These are phyloP conservation scores for Botrytis galanthina DNA, from an alignment of 2,329 filamentous ascomycete genomes.

Conservation along the genomic window DNA sequence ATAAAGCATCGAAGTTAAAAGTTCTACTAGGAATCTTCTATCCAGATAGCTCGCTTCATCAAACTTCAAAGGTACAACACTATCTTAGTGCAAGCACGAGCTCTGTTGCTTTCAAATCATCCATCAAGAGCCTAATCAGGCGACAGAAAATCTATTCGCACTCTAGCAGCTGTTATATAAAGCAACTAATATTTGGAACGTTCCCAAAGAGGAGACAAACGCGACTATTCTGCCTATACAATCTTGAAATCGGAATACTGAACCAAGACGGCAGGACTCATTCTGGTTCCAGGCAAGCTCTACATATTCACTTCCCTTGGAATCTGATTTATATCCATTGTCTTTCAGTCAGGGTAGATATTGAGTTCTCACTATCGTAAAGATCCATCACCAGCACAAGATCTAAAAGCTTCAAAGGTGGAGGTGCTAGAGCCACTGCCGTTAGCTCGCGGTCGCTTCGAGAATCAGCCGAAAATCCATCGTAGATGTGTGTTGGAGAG, in stretches of 20 bases:
- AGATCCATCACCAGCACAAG: background rate
- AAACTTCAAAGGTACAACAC: background rate
- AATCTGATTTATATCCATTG: too few relatives aligned
- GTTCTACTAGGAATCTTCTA: background rate
- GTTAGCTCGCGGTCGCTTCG: background rate
- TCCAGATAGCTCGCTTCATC: background rate
- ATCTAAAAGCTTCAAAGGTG: background rate
- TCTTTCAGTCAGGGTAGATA: background rate
- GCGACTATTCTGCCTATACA: background rate
- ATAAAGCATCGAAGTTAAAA: background rate
- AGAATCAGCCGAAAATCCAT: background rate
- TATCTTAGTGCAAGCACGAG: background rate
- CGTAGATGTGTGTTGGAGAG: background rate
- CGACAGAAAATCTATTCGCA: fast-evolving
- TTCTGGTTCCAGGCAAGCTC: background rate
- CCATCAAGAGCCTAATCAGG: background rate
- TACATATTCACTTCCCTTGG: background rate
- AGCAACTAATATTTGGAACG: background rate
- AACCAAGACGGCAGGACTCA: background rate
- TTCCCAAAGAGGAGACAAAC: background rate
- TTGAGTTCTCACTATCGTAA: fast-evolving
- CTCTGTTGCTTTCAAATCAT: background rate
- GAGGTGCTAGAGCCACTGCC: background rate
- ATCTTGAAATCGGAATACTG: too few relatives aligned
- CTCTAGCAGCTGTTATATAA: background rate